Conservation (phyloP, 2,329 filamentous ascomycete species). For the Sarocladium strictum region DNA sequence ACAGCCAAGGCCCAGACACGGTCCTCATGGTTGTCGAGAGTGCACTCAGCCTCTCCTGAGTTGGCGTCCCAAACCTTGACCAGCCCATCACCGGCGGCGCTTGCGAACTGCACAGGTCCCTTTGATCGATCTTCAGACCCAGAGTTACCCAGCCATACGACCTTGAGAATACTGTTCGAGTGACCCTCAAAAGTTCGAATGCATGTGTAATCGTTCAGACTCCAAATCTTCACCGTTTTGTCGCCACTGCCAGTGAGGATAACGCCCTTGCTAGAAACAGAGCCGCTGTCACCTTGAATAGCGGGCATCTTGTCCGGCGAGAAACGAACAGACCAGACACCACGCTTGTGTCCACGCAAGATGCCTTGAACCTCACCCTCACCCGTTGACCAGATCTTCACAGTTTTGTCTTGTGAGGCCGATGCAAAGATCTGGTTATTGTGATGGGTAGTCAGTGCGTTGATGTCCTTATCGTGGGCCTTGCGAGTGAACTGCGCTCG, state of each 20-base stretch:
- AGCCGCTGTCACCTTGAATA: conserved; percentile 65
- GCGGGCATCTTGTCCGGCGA: conserved; percentile 71
- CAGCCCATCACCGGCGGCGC: conserved; percentile 86
- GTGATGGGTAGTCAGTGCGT: conserved; percentile 78
- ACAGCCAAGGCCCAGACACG: conserved; percentile 86
- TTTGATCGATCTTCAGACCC: conserved; percentile 45
- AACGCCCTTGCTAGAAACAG: conserved; percentile 71
- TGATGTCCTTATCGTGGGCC: conserved; percentile 98
- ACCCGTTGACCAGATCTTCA: conserved; percentile 92
- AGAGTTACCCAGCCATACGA: conserved; percentile 70
- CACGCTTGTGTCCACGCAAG: conserved; percentile 83
- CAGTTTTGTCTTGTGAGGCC: conserved; percentile 90
- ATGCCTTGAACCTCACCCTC: conserved; percentile 90
- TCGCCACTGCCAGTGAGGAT: conserved; percentile 89
- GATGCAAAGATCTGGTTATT: conserved; percentile 81
- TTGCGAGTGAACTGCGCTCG: conserved; percentile 81
- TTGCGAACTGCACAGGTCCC: conserved; percentile 67
- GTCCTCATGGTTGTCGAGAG: conserved; percentile 94
- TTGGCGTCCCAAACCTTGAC: conserved; percentile 95
- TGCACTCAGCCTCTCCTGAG: conserved; percentile 77
- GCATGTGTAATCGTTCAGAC: conserved; percentile 83
- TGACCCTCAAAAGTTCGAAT: conserved; percentile 93
- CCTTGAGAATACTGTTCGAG: conserved; percentile 90
- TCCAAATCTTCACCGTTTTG: conserved; percentile 96
- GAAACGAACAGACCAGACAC: conserved; percentile 94